A percentile compares a stretch with the other conserved stretches of the same genome.
phyloP scores from a whole-genome alignment of 129 eudicot species.

The carrot (Daucus carota) region DH1_v3.0 NC_030385.2:5535501-5536000 shows the following conservation, averaged over 20 bases:
- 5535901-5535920: not conserved
- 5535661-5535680: not conserved
- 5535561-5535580: too few relatives aligned
- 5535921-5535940: not conserved
- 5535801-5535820: not conserved
- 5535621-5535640: too few relatives aligned
- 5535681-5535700: not conserved
- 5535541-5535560: too few relatives aligned
- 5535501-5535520: too few relatives aligned
- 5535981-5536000: not conserved
- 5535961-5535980: not conserved
- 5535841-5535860: not conserved
- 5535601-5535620: too few relatives aligned
- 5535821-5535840: not conserved
- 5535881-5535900: not conserved
- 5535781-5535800: not conserved
- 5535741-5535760: not conserved
- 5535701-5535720: not conserved
- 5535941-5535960: slow-evolving; percentile 7
- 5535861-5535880: slow-evolving; percentile 7
- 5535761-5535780: not conserved
- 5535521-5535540: too few relatives aligned
- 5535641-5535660: too few relatives aligned
- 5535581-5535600: too few relatives aligned
- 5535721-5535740: not conserved